Percentiles rank a stretch among this genome's conserved stretches.
Evolutionary conservation across 2,329 filamentous ascomycete species (phyloP).

Genomic region (Colletotrichum aenigma): DNA sequence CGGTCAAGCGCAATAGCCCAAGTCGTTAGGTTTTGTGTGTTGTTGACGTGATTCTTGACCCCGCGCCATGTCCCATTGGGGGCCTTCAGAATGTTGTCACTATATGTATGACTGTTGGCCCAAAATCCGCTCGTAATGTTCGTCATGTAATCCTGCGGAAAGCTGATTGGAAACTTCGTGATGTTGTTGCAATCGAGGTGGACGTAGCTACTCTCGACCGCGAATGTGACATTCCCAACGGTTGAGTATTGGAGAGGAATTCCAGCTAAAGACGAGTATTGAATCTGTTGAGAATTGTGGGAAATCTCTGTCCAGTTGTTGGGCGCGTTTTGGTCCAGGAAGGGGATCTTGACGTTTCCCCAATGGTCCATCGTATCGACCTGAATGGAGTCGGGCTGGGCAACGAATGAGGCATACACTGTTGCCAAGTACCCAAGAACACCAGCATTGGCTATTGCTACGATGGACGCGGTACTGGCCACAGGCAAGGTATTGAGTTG

Average conservation of each 20-base stretch:
- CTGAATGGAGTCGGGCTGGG: constrained; percentile 22
- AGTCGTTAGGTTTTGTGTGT: background rate
- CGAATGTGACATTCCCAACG: background rate
- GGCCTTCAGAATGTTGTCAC: background rate
- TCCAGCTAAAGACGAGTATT: background rate
- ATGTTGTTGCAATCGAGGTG: background rate
- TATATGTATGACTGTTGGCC: background rate
- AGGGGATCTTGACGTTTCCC: constrained; percentile 32
- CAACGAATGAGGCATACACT: constrained; percentile 21
- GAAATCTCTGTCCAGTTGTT: background rate
- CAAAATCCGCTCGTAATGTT: background rate
- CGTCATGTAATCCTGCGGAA: background rate
- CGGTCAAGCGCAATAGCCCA: background rate
- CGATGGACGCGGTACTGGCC: background rate
- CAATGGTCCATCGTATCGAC: constrained; percentile 25
- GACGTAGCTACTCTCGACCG: constrained; percentile 1
- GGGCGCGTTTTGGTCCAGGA: background rate
- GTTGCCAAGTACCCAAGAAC: background rate
- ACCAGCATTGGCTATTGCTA: background rate
- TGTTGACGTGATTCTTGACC: background rate
- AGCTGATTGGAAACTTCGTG: background rate
- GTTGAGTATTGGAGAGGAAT: background rate
- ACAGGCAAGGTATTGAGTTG: background rate
- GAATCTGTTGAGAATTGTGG: background rate
- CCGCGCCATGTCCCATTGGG: background rate